Conservation (phyloP, 129 eudicot species). For the Flaveria robusta region DNA sequence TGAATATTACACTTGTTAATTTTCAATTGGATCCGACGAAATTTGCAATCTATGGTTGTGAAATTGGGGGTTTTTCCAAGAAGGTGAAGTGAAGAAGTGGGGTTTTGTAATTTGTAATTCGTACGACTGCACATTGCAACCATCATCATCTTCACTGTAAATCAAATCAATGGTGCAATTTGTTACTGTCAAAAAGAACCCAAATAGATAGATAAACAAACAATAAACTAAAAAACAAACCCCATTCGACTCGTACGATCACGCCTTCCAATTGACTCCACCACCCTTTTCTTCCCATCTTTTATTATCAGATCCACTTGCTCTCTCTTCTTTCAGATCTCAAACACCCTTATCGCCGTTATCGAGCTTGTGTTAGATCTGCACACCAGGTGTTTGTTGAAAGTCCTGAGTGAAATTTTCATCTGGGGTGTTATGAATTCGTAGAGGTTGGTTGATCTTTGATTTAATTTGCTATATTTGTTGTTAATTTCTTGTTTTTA, state of each 20-base stretch:
- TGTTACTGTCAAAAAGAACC: background rate
- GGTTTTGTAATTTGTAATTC: too few species aligned
- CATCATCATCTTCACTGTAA: too few species aligned
- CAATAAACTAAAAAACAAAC: slow-evolving; percentile 27
- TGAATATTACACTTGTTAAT: too few species aligned
- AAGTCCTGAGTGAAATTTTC: slow-evolving; percentile 18
- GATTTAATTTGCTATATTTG: background rate
- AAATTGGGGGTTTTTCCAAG: too few species aligned
- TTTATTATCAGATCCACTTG: slow-evolving; percentile 35
- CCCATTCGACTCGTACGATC: slow-evolving; percentile 41
- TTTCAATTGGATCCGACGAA: too few species aligned
- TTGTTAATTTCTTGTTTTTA: background rate
- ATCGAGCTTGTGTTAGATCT: slow-evolving; percentile 23
- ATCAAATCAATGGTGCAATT: too few species aligned
- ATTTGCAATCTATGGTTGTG: too few species aligned
- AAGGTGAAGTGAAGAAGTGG: too few species aligned
- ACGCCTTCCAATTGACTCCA: slow-evolving; percentile 49
- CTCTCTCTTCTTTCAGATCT: slow-evolving; percentile 34
- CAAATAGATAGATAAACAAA: background rate
- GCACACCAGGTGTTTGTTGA: slow-evolving; percentile 25
- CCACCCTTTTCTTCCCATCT: slow-evolving; percentile 41
- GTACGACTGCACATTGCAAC: too few species aligned
- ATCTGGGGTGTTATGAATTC: slow-evolving; percentile 28
- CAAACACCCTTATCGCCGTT: background rate
- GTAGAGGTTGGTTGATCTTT: slow-evolving; percentile 33